Percentiles rank a stretch among this genome's conserved stretches.
phyloP scores from a whole-genome alignment of 2,329 filamentous ascomycete species.

The Gnomoniopsis sp. region DNA sequence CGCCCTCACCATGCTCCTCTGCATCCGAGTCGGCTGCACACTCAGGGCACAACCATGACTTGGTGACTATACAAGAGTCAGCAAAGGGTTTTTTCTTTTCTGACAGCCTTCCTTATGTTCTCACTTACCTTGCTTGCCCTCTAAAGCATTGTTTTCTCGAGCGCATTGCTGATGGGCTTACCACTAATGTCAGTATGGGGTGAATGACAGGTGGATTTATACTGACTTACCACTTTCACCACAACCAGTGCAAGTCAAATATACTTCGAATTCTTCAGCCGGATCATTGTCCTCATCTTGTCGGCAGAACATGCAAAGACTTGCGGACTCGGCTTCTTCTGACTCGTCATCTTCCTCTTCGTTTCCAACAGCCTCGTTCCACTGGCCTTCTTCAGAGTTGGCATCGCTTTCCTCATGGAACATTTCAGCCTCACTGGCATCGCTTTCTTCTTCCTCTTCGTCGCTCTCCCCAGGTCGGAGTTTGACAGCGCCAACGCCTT shows the following conservation, averaged over 20 bases:
- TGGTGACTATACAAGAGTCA: constrained; percentile 33
- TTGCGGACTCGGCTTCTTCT: constrained; percentile 53
- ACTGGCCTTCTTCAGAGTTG: constrained; percentile 41
- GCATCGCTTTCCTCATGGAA: constrained; percentile 36
- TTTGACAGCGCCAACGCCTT: constrained; percentile 56
- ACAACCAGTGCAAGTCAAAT: constrained; percentile 73
- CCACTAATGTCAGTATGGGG: constrained; percentile 36
- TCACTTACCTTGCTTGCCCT: constrained; percentile 59
- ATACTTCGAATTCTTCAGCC: constrained; percentile 75
- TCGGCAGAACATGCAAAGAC: constrained; percentile 68
- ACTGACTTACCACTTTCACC: constrained; percentile 72
- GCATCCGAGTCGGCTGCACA: constrained; percentile 34
- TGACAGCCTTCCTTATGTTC: constrained; percentile 9
- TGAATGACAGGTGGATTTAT: background rate
- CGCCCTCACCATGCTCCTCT: constrained; percentile 25
- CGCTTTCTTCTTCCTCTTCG: constrained; percentile 38
- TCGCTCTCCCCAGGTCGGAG: constrained; percentile 50
- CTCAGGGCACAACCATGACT: constrained; percentile 50
- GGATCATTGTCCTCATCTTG: constrained; percentile 81
- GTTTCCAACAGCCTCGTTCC: constrained; percentile 55
- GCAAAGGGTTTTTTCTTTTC: constrained; percentile 8
- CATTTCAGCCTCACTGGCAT: constrained; percentile 31
- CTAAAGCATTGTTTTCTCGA: constrained; percentile 63
- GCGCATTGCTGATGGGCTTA: constrained; percentile 91
- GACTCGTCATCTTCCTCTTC: constrained; percentile 49